Evolutionary conservation across 2,329 filamentous ascomycete species (phyloP).

Genomic region (Clonostachys rhizophaga): DNA sequence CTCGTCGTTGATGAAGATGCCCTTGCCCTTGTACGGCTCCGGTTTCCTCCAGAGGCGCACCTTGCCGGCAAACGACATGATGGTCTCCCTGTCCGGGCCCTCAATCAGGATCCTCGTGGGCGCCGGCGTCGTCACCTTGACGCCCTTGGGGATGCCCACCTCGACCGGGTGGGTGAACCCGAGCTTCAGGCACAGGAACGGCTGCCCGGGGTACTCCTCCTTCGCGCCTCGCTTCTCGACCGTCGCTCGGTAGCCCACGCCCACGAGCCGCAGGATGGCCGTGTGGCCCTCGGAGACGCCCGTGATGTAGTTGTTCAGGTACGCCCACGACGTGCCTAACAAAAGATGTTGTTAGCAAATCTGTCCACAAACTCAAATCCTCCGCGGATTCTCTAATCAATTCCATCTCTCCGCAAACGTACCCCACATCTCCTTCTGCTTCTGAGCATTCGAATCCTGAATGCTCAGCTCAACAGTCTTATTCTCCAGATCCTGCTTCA

Average conservation of each 20-base stretch:
- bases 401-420: constrained; percentile 10
- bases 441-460: constrained; percentile 59
- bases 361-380: too few species aligned
- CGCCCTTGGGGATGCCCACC: constrained; percentile 73
- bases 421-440: constrained; percentile 98
- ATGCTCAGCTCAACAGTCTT: constrained; percentile 67
- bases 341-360: background rate
- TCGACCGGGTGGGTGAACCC: constrained; percentile 96
- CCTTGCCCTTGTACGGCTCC: constrained; percentile 99
- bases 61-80: constrained; percentile 87
- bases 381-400: background rate
- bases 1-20: constrained; percentile 96
- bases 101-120: constrained; percentile 89
- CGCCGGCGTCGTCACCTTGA: constrained; percentile 83
- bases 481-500: constrained; percentile 61
- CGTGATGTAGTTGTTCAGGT: constrained; percentile 84
- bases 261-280: constrained; percentile 85
- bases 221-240: constrained; percentile 74
- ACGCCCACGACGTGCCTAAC: constrained; percentile 81
- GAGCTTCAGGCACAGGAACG: constrained; percentile 90
- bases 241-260: constrained; percentile 90
- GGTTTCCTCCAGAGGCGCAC: constrained; percentile 86
- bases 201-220: constrained; percentile 74
- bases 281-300: constrained; percentile 97
- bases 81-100: constrained; percentile 77